These are phyloP conservation scores for Kuraishia ogatae DNA, from an alignment of 805 yeast species.

Conservation along the genomic window DNA sequence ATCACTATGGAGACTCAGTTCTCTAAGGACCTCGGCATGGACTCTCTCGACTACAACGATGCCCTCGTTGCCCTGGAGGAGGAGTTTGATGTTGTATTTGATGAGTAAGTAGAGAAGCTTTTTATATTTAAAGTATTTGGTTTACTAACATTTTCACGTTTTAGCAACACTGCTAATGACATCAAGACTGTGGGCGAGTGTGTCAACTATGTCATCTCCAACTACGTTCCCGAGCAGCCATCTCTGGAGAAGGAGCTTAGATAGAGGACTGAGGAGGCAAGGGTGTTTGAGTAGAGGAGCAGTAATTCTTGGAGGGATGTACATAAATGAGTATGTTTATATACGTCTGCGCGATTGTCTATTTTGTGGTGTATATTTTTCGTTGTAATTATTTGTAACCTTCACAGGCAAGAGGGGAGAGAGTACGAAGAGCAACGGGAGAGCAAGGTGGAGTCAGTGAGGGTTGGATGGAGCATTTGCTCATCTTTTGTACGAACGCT, in stretches of 20 bases:
- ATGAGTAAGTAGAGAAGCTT: slow-evolving; percentile 3
- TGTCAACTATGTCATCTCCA: slow-evolving; percentile 39
- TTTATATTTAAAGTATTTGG: no score
- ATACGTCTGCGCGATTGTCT: background rate
- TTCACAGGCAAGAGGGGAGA: background rate
- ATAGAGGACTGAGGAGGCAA: slow-evolving; percentile 8
- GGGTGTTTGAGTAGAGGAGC: slow-evolving; percentile 2
- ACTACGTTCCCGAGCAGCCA: slow-evolving; percentile 24
- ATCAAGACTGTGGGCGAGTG: slow-evolving; percentile 55
- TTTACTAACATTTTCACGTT: background rate
- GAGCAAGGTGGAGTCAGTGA: background rate
- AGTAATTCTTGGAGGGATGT: background rate
- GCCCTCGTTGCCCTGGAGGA: slow-evolving; percentile 95
- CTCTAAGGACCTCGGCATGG: slow-evolving; percentile 74
- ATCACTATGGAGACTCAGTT: slow-evolving; percentile 35
- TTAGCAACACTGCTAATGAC: slow-evolving; percentile 38
- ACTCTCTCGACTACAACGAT: slow-evolving; percentile 91
- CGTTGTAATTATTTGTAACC: background rate
- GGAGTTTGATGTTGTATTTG: slow-evolving; percentile 47
- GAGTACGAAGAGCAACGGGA: background rate
- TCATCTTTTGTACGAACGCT: background rate
- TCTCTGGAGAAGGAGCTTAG: slow-evolving; percentile 26
- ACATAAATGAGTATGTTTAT: slow-evolving; percentile 5
- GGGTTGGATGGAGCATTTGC: background rate
- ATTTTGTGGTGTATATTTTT: background rate